Evolutionary conservation across 1,284 basidiomycete species (phyloP), one percentile per base, ranked within the genome.

Genomic region (Leccinum laetum): DNA sequence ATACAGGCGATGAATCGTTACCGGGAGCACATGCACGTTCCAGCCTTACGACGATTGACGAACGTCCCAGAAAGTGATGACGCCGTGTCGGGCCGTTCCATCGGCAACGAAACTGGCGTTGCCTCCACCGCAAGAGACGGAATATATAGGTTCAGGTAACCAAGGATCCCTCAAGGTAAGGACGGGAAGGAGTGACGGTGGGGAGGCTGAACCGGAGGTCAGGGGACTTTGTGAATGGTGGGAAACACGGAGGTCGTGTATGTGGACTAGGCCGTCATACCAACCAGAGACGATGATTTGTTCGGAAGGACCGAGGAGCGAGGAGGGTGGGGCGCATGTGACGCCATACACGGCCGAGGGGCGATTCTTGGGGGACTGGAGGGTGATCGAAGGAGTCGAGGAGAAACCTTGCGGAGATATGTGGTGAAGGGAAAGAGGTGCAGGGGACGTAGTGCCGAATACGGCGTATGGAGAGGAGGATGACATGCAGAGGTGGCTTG

Each of bases 51-150:
- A 76, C 0, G 88, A 81, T 24, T 79, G 79, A 24, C 92, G 86
- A 32, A 91, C 80, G 73, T 93, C 92, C 88, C 90, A 93, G 68
- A 93, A 87, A 1, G 89, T 85, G 60, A 93, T 84, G 26, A 92
- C 84, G 65, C 87, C 86, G 72, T 93, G 89, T 11, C 89, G 82
- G 13, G 90, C 90, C 8, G 86, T 85, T 18, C 92, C 92, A 2
- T 90, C 91, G 5, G 88, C 86, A 57, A 93, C 80, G 70, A 89
- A 83, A 64, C 81, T 82, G 13, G 81, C 81, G n/a, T 81, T 80
- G 2, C 90, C 90, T 8, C 90, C 91, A 32, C 91, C 90, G 61
- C 82, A 85, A 1, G 89, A 84, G 53, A 93, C 81, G 55, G 86
- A 81, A 71, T 92, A 93, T 60, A 92, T 86, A n/a, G 90, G 83